Base-by-base conservation (phyloP, 441 rosid species). In the Populus hybrid region DNA sequence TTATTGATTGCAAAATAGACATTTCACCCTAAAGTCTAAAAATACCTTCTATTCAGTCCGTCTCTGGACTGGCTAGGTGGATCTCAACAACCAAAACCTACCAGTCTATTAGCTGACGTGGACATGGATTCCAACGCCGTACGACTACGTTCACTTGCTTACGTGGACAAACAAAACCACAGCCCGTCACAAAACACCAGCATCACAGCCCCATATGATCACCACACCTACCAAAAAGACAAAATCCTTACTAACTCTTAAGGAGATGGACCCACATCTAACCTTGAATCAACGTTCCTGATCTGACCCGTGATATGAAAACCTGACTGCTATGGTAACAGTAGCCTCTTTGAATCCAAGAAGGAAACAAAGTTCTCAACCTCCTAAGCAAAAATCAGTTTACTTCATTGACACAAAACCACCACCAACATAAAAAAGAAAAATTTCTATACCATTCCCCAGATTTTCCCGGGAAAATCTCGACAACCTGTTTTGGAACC, bases 311-410 rank as follows among this genome's bases (percentile, higher is more conserved):
- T 75, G 71, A 75, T 21, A 7, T n/a, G 1, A 2, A 67, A 18
- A 70, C 32, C 28, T 63, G 65, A 18, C 12, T 10, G 10, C 4
- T 0, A 6, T 63, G 36, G 84, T 81, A 71, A 73, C 67, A 6
- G 8, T 66, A 72, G 36, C 3, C 11, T 16, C 36, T 61, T 69
- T 24, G 16, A 5, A 65, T 79, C 36, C 32, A 2, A 18, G 26
- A 5, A n/a, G 50, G 38, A 67, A 72, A 65, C 6, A 18, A 67
- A 10, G 1, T 16, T 34, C 69, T 74, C 79, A 78, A 79, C 85
- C 77, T 83, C 82, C 85, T 11, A 12, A 21, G 79, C 76, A 76
- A 78, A 75, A 74, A 20, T 64, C 76, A 64, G 36, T 76, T 83
- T 61, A 69, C 59, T 50, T 24, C 57, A 50, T 50, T 16, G 57